Evolutionary conservation across 116 monocot species (phyloP), one percentile per base, ranked within the genome.

Genomic region (Papilionanthe hybrid): DNA sequence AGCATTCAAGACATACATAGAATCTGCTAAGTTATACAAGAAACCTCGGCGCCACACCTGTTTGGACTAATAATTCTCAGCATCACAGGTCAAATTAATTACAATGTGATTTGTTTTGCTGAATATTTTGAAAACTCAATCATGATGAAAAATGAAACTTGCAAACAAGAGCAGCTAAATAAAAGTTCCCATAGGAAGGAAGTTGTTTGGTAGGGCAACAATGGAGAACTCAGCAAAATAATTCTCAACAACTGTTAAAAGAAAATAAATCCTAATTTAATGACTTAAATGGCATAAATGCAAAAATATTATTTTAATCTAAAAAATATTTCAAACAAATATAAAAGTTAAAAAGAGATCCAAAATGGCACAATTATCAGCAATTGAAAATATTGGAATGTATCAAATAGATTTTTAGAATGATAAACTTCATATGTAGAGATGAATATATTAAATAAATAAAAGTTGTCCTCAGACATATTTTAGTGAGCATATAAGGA

Each of bases 21-120:
- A 86, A 82, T 91, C 86, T 25, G 89, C 78, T 28, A 93, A 78
- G 60, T 86, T 72, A 69, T 90, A 93, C 22, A 88, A 81, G 13
- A 47, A 77, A 20, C 79, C 84, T 77, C 73, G 81, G 10, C 79
- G 79, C 19, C 29, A 69, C 18, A 86, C 83, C 88, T 91, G 81
- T 28, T 60, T 82, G 72, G 13, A n/a, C 55, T 42, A 65, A 13
- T 42, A 6, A 49, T 50, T 22, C 43, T 44, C 42, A 75, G 25
- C 11, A 75, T 5, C 75, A 47, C 1, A 75, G 7, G 17, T 20
- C 49, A 75, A 50, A 27, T 42, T 12, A 63, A 43, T 60, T 19
- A 68, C 30, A 30, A 11, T 77, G 27, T 12, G 63, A 78, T 69
- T 47, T 15, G 29, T 28, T 27, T 11, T 48, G 9, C 44, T 44